A percentile compares a stretch with the other conserved stretches of the same genome.
These are phyloP conservation scores for Myrmaecium sp. DNA, from an alignment of 2,329 filamentous ascomycete species.

Conservation along the genomic window DNA sequence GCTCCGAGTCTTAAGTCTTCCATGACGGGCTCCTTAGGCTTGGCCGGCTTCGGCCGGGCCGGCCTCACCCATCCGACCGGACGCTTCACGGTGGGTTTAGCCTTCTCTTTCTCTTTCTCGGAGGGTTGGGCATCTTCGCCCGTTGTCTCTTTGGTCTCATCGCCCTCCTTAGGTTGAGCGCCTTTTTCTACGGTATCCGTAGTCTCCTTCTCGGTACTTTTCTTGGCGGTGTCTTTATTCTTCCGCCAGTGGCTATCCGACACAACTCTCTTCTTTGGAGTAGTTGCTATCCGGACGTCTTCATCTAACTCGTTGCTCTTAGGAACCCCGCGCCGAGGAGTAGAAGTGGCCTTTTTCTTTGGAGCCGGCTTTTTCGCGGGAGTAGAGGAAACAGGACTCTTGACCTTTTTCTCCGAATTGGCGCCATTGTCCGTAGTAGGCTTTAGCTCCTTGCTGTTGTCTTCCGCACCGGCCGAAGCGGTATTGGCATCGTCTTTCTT, in stretches of 20 bases:
- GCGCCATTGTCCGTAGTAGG: too few relatives aligned
- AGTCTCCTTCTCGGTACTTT: too few relatives aligned
- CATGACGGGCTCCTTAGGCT: too few relatives aligned
- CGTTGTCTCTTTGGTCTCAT: too few relatives aligned
- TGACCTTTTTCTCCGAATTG: too few relatives aligned
- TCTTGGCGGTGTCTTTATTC: constrained; percentile 28
- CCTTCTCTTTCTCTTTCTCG: too few relatives aligned
- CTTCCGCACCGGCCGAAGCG: constrained; percentile 5
- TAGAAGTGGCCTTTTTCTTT: constrained; percentile 8
- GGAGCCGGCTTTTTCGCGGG: too few relatives aligned
- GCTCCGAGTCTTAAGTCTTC: too few relatives aligned
- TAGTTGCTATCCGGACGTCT: constrained; percentile 34
- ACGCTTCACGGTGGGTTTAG: too few relatives aligned
- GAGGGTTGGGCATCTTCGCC: constrained; percentile 9
- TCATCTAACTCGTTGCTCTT: constrained; percentile 23
- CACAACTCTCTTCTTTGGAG: constrained; percentile 80
- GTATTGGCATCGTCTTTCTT: constrained; percentile 7
- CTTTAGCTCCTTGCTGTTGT: constrained; percentile 3
- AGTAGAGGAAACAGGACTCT: too few relatives aligned
- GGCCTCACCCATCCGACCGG: too few relatives aligned
- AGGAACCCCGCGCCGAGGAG: constrained; percentile 11
- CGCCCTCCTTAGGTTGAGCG: constrained; percentile 1
- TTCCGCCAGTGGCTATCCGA: constrained; percentile 79
- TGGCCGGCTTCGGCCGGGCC: too few relatives aligned
- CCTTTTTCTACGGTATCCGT: constrained; percentile 2